A percentile compares a stretch with the other conserved stretches of the same genome.
phyloP scores from a whole-genome alignment of 306 rosid genomes.

The Ziziphus jujuba region DNA sequence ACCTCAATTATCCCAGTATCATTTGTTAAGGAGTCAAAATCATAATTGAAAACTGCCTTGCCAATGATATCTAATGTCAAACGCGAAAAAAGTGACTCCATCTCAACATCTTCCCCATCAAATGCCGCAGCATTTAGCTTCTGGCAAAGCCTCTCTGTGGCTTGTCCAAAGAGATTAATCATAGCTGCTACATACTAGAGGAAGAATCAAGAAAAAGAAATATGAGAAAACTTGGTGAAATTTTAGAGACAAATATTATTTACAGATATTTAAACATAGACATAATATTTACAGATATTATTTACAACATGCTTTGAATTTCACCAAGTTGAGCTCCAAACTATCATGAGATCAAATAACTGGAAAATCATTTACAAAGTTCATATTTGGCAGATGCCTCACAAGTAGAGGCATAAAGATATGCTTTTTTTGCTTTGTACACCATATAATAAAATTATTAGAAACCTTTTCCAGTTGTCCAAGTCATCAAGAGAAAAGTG shows the following conservation, averaged over 20 bases:
- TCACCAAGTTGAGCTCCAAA: slow-evolving; percentile 22
- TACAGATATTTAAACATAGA: slow-evolving; percentile 12
- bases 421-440: not conserved
- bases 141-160: slow-evolving; percentile 89
- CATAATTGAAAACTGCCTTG: slow-evolving; percentile 95
- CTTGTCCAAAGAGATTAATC: slow-evolving; percentile 93
- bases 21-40: slow-evolving; percentile 86
- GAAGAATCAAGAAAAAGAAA: slow-evolving; percentile 27
- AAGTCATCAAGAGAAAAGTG: no score
- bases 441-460: not conserved
- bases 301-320: not conserved
- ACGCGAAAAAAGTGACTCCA: slow-evolving; percentile 97
- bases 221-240: slow-evolving; percentile 20
- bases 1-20: slow-evolving; percentile 94
- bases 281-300: slow-evolving; percentile 3
- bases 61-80: slow-evolving; percentile 92
- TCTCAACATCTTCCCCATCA: slow-evolving; percentile 89
- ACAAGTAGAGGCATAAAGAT: not conserved
- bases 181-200: slow-evolving; percentile 87
- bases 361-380: not conserved
- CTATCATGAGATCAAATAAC: slow-evolving; percentile 7
- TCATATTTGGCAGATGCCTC: not conserved
- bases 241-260: not conserved
- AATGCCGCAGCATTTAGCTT: slow-evolving; percentile 83
- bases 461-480: no score